phyloP scores from a whole-genome alignment of 768 basidiomycete genomes.

The Amanita rimosa region DNA sequence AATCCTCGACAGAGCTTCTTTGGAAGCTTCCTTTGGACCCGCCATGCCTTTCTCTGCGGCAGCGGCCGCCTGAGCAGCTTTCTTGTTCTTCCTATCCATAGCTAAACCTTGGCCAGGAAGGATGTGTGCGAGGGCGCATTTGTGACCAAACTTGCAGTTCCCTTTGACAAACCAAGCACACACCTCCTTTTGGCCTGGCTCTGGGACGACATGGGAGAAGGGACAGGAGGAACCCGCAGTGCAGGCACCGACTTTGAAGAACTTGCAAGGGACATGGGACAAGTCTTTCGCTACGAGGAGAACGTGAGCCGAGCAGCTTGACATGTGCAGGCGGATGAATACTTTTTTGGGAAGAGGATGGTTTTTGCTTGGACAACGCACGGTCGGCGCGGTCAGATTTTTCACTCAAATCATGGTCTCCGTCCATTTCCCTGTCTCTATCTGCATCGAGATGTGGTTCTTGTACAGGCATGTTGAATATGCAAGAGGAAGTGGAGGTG shows the following conservation, averaged over 20 bases:
- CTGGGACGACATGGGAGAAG: constrained; percentile 75
- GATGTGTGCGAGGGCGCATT: constrained; percentile 92
- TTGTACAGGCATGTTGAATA: constrained; percentile 3
- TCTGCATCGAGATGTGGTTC: constrained; percentile 14
- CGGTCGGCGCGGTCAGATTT: constrained; percentile 15
- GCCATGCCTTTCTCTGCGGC: constrained; percentile 21
- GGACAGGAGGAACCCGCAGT: constrained; percentile 91
- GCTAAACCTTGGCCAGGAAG: constrained; percentile 89
- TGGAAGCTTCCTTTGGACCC: constrained; percentile 18
- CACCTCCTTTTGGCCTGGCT: constrained; percentile 73
- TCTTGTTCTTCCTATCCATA: constrained; percentile 98
- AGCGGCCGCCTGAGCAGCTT: constrained; percentile 66
- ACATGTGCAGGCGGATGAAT: constrained; percentile 3
- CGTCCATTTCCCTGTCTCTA: constrained; percentile 15
- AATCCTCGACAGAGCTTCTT: constrained; percentile 8
- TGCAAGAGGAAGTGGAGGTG: background rate
- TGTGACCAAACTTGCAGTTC: constrained; percentile 58
- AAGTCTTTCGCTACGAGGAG: constrained; percentile 61
- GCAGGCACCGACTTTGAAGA: constrained; percentile 90
- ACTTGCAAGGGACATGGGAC: constrained; percentile 95
- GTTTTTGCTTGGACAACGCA: constrained; percentile 17
- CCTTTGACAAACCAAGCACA: constrained; percentile 93
- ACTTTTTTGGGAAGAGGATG: constrained; percentile 18
- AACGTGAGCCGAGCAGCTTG: background rate
- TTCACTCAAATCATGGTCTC: constrained; percentile 14